Conservation (phyloP, 2,329 filamentous ascomycete genomes). For the Cryphonectria nitschkei region DNA sequence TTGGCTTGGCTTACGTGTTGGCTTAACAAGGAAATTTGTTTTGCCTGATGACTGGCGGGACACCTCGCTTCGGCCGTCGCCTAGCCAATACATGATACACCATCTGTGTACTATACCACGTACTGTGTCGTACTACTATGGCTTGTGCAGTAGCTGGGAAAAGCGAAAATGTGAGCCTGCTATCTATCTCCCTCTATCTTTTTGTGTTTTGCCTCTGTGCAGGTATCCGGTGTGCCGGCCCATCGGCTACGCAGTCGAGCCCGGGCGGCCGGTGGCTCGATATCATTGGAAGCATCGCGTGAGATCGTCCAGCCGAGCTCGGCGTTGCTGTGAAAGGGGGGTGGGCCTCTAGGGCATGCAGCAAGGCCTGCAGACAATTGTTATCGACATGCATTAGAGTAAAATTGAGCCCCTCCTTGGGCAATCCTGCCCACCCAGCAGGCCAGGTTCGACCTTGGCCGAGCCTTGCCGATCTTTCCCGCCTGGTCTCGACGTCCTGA, state of each 20-base stretch:
- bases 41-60: neutral
- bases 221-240: neutral
- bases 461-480: neutral
- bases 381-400: constrained; percentile 4
- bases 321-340: neutral
- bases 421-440: neutral
- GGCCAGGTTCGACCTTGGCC: neutral
- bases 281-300: neutral
- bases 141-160: too few relatives aligned
- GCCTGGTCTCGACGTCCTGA: neutral
- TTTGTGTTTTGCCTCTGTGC: neutral
- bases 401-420: neutral
- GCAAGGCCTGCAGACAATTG: neutral
- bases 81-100: too few relatives aligned
- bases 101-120: neutral
- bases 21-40: neutral
- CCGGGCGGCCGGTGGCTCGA: neutral
- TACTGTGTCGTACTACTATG: neutral
- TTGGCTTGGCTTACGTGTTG: neutral
- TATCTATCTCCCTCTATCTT: too few relatives aligned
- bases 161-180: too few relatives aligned
- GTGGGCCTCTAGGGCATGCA: neutral
- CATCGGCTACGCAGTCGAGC: neutral
- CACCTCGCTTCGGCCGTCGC: neutral
- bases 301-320: neutral